Evolutionary conservation across 495 filamentous ascomycete genomes (phyloP), one percentile per base, ranked within the genome.

Genomic region (Podospora fimiseda): DNA sequence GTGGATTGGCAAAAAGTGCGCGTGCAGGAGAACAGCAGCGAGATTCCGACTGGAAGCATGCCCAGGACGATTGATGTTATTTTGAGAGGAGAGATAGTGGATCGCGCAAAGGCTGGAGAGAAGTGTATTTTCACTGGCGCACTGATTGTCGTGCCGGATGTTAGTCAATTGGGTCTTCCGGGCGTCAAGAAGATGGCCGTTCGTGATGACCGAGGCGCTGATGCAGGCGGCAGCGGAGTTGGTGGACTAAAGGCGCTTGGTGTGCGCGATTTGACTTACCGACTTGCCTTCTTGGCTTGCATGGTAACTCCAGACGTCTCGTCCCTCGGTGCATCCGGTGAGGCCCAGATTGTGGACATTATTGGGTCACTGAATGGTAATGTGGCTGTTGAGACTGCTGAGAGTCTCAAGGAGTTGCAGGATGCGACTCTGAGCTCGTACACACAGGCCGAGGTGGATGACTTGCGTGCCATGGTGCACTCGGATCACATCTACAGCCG

Each of bases 1-100:
- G 87, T 97, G 18, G 93, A 99, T 70, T 99, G 93, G 93, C 93
- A 99, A 58, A 97, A 97, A 66, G 88, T 97, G 19, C 84, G 94
- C 47, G 86, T 97, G 24, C 93, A 99, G 68, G 93, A 99, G 71
- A 97, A 96, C 66, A 93, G 89, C 48, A 91, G 90, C 15, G 93
- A 99, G 68, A 99, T 99, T 43, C 93, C 93, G 0, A 99, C 93
- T 1, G 93, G 93, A 38, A 96, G 90, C 70, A 99, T 99, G 93
- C 93, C 93, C 2, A 82, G 93, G 39, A 99, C 93, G 3, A 90
- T 99, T 83, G 93, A 99, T 60, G 83, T 99, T 19, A 96, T 99
- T 58, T 72, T 99, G n/a, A 82, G 94, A 53, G 94, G 94, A 53
- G 93, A 99, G 70, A 95, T 97, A 72, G 93, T 99, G 2, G 93